A percentile compares a stretch with the other conserved stretches of the same genome.
Evolutionary conservation across 2,329 filamentous ascomycete species (phyloP).

Genomic region (Alternaria sp.): DNA sequence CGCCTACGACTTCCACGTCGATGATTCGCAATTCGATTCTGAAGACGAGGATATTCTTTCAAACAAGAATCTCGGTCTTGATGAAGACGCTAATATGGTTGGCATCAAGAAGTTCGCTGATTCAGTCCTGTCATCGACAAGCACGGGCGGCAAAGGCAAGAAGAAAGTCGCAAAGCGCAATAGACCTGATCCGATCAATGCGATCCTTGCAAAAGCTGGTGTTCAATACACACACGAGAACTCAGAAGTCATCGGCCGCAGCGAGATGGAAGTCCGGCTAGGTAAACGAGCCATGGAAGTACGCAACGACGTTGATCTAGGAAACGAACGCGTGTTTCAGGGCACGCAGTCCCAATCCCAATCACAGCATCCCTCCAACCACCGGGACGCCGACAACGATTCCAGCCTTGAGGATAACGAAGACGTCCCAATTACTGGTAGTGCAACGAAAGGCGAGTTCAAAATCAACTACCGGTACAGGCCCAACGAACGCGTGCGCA

Average conservation of each 20-base stretch:
- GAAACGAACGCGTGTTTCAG: slow-evolving; percentile 66
- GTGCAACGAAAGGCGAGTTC: slow-evolving; percentile 43
- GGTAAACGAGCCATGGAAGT: slow-evolving; percentile 76
- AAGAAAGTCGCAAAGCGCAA: slow-evolving; percentile 58
- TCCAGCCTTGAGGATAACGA: slow-evolving; percentile 26
- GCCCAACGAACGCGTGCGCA: slow-evolving; percentile 76
- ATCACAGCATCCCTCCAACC: slow-evolving; percentile 14
- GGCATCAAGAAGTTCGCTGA: slow-evolving; percentile 66
- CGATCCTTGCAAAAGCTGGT: slow-evolving; percentile 85
- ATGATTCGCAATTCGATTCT: slow-evolving; percentile 41
- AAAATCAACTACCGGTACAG: slow-evolving; percentile 69
- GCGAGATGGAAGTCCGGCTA: slow-evolving; percentile 87
- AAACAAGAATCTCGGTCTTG: slow-evolving; percentile 39
- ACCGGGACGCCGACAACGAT: slow-evolving; percentile 30
- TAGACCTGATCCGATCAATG: slow-evolving; percentile 76
- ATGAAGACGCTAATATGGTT: slow-evolving; percentile 53
- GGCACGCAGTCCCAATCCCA: slow-evolving; percentile 53
- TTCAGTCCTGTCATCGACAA: slow-evolving; percentile 38
- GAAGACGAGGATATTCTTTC: slow-evolving; percentile 41
- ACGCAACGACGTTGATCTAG: slow-evolving; percentile 60
- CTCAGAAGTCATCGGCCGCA: slow-evolving; percentile 90
- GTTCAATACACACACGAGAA: slow-evolving; percentile 98
- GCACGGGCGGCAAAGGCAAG: slow-evolving; percentile 36
- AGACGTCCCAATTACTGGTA: slow-evolving; percentile 24
- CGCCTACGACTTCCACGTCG: slow-evolving; percentile 74